Conservation (phyloP, 441 rosid species). For the Euphorbia schlechtendalii region DNA sequence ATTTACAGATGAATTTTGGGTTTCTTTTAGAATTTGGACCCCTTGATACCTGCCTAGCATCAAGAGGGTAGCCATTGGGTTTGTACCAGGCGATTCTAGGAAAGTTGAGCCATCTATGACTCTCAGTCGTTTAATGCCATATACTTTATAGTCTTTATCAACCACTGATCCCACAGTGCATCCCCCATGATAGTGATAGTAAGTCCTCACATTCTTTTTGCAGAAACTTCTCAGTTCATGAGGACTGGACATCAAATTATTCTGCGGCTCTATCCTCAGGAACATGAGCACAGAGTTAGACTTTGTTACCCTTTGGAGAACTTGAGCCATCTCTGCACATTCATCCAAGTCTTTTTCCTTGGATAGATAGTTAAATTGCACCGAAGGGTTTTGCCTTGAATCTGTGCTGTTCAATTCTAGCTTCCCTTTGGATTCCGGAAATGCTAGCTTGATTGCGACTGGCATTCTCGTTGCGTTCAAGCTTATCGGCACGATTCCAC, state of each 20-base stretch:
- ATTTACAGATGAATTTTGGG: conserved; percentile 7
- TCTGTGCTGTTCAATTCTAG: conserved; percentile 40
- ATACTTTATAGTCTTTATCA: conserved; percentile 42
- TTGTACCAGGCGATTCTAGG: conserved; percentile 65
- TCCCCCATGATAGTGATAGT: conserved; percentile 67
- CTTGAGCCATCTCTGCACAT: conserved; percentile 44
- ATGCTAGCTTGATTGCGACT: conserved; percentile 56
- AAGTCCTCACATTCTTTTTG: conserved; percentile 55
- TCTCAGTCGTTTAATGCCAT: conserved; percentile 43
- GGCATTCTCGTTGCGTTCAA: conserved; percentile 48
- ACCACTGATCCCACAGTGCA: conserved; percentile 59
- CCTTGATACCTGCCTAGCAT: conserved; percentile 83
- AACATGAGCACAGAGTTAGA: conserved; percentile 44
- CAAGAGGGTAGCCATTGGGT: conserved; percentile 70
- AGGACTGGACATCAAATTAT: conserved; percentile 25
- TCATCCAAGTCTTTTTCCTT: conserved; percentile 44
- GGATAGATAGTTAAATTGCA: conserved; percentile 56
- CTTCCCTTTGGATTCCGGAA: conserved; percentile 58
- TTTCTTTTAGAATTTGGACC: conserved; percentile 40
- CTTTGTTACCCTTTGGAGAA: conserved; percentile 44
- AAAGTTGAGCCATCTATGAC: conserved; percentile 65
- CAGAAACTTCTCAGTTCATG: conserved; percentile 42
- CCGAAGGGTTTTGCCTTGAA: conserved; percentile 55
- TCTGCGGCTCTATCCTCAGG: conserved; percentile 32
- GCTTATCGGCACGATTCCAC: conserved; percentile 42